phyloP scores from a whole-genome alignment of 495 filamentous ascomycete species.

The Tuber indicum region DNA sequence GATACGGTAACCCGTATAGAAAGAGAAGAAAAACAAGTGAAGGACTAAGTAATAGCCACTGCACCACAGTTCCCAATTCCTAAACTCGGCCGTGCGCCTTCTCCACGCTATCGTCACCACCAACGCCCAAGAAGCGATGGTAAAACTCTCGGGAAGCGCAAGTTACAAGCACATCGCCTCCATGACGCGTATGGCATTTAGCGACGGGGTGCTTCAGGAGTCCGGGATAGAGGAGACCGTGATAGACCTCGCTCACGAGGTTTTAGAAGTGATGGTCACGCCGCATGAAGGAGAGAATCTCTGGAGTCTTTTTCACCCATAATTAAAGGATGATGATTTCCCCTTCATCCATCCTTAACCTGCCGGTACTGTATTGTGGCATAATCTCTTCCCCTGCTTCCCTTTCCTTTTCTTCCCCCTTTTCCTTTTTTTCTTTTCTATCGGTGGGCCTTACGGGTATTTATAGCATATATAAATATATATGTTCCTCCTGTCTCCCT shows the following conservation, averaged over 20 bases:
- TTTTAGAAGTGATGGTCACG: constrained; percentile 60
- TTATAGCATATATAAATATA: not conserved
- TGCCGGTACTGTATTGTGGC: not conserved
- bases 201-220: constrained; percentile 57
- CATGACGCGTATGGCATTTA: constrained; percentile 62
- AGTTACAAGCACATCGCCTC: constrained; percentile 59
- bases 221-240: constrained; percentile 61
- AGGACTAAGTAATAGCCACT: not conserved
- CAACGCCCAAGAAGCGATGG: constrained; percentile 49
- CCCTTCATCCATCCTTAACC: not conserved
- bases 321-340: not conserved
- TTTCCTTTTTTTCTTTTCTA: not conserved
- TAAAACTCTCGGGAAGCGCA: constrained; percentile 52
- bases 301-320: constrained; percentile 48
- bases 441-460: not conserved
- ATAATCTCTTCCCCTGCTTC: not conserved
- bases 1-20: not conserved
- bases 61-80: constrained; percentile 44
- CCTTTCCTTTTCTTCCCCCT: not conserved
- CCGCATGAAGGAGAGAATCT: constrained; percentile 66
- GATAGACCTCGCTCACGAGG: constrained; percentile 57
- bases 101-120: constrained; percentile 54
- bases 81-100: constrained; percentile 59
- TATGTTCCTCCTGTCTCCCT: not conserved
- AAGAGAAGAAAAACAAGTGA: not conserved